A percentile compares a stretch with the other conserved stretches of the same genome.
phyloP scores from a whole-genome alignment of 2,329 filamentous ascomycete species.

The Lachnellula subtilissima region DNA sequence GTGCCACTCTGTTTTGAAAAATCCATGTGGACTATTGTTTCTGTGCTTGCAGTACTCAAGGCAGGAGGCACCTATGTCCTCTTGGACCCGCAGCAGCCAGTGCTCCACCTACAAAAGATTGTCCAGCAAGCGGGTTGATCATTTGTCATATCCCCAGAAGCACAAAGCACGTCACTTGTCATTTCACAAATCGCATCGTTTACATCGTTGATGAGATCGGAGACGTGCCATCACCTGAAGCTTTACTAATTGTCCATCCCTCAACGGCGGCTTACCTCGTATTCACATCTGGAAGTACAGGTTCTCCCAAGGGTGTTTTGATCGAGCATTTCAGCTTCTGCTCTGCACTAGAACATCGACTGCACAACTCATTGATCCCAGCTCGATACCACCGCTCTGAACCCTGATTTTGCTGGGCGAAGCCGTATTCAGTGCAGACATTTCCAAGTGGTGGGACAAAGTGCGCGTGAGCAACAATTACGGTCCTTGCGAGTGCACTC shows the following conservation, averaged over 20 bases:
- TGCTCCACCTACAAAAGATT: constrained; percentile 6
- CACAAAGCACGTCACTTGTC: not conserved
- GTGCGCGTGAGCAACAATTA: no score
- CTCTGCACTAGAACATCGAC: constrained; percentile 1
- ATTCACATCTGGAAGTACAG: constrained; percentile 26
- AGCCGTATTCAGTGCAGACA: no score
- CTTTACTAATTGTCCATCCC: not conserved
- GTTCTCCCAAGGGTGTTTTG: constrained; percentile 7
- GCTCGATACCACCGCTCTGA: no score
- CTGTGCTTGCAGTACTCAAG: constrained; percentile 19
- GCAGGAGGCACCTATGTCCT: constrained; percentile 25
- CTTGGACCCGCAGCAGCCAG: constrained; percentile 26
- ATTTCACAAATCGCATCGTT: not conserved
- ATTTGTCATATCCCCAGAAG: not conserved
- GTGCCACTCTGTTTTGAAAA: constrained; percentile 27
- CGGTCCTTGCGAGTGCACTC: no score
- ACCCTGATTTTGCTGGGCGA: no score
- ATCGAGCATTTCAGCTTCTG: constrained; percentile 15
- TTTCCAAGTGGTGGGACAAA: no score
- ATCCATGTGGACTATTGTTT: constrained; percentile 20
- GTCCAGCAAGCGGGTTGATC: not conserved
- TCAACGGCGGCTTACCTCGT: not conserved
- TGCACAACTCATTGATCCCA: no score
- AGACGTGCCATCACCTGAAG: no score
- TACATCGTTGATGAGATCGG: no score